Evolutionary conservation across 2,329 filamentous ascomycete species (phyloP).

Genomic region (Orbilia javanica): DNA sequence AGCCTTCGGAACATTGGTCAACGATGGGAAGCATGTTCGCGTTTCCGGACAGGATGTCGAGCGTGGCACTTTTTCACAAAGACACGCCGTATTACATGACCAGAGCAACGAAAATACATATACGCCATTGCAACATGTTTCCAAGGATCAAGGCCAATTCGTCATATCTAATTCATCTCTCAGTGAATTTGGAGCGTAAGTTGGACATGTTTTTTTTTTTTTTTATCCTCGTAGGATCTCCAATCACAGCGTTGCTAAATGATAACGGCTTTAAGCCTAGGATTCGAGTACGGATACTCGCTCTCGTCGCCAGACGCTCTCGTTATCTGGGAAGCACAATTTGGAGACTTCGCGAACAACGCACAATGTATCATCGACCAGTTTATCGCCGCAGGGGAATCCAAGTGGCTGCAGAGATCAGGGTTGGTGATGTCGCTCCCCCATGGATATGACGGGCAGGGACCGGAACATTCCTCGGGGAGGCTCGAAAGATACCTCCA

Average conservation of each 20-base stretch:
- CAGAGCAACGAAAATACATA: conserved; percentile 94
- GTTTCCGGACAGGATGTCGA: conserved; percentile 99
- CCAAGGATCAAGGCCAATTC: conserved; percentile 92
- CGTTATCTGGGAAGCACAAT: conserved; percentile 99
- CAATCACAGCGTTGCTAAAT: not conserved
- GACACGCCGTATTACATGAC: conserved; percentile 96
- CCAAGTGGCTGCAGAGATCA: conserved; percentile 98
- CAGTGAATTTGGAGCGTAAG: conserved; percentile 76
- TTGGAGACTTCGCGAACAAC: conserved; percentile 99
- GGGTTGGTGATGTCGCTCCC: conserved; percentile 96
- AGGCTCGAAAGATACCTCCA: conserved; percentile 97
- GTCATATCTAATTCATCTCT: conserved; percentile 96
- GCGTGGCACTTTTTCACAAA: conserved; percentile 98
- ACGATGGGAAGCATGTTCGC: conserved; percentile 91
- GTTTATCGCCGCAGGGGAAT: conserved; percentile 96
- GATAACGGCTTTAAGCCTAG: conserved; percentile 75
- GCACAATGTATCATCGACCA: conserved; percentile 99
- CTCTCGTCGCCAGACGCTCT: conserved; percentile 95
- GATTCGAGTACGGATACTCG: conserved; percentile 99
- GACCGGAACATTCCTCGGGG: conserved; percentile 96
- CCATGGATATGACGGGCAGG: conserved; percentile 98
- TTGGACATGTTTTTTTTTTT: conserved; percentile 43
- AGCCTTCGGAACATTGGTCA: conserved; percentile 90
- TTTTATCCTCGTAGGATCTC: conserved; percentile 16
- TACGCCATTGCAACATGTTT: conserved; percentile 89